Evolutionary conservation across 352 stramenopile species (phyloP).

Genomic region (Pythium rishiriense): DNA sequence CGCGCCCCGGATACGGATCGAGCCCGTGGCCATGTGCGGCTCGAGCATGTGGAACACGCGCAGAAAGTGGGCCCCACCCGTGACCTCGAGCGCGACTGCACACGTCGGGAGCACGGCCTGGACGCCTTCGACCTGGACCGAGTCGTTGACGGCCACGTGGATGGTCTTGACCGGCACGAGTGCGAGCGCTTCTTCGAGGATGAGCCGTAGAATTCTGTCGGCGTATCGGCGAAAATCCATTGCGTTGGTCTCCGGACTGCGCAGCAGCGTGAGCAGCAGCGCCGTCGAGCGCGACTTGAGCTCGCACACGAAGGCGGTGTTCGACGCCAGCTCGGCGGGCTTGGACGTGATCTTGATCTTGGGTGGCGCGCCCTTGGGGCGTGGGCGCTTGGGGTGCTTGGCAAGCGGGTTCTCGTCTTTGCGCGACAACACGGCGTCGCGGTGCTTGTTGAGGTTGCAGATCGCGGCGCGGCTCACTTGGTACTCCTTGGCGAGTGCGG

Average conservation of each 20-base stretch:
- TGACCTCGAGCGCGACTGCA: slow-evolving; percentile 15
- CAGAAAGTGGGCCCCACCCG: slow-evolving; percentile 10
- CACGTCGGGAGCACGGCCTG: neutral
- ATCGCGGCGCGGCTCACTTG: slow-evolving; percentile 62
- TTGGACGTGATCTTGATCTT: slow-evolving; percentile 4
- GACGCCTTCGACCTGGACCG: slow-evolving; percentile 9
- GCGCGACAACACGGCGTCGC: slow-evolving; percentile 44
- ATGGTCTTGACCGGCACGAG: slow-evolving; percentile 8
- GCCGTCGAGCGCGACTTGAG: slow-evolving; percentile 38
- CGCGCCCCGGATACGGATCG: slow-evolving; percentile 1
- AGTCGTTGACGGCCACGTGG: neutral
- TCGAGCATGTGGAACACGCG: slow-evolving; percentile 19
- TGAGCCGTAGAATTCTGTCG: slow-evolving; percentile 45
- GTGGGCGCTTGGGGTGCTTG: slow-evolving; percentile 58
- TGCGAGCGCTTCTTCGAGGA: slow-evolving; percentile 57
- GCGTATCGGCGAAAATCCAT: slow-evolving; percentile 36
- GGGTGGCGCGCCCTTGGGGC: slow-evolving; percentile 16
- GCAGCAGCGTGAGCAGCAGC: slow-evolving; percentile 43
- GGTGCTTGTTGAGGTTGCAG: slow-evolving; percentile 66
- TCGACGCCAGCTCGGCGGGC: neutral
- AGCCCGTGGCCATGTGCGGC: slow-evolving; percentile 16
- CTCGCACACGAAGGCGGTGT: slow-evolving; percentile 27
- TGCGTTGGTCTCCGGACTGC: slow-evolving; percentile 33
- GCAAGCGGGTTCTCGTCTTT: slow-evolving; percentile 50
- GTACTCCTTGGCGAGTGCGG: slow-evolving; percentile 60